These are phyloP conservation scores for Rostrohypoxylon terebratum DNA, from an alignment of 495 filamentous ascomycete genomes.

Conservation along the genomic window DNA sequence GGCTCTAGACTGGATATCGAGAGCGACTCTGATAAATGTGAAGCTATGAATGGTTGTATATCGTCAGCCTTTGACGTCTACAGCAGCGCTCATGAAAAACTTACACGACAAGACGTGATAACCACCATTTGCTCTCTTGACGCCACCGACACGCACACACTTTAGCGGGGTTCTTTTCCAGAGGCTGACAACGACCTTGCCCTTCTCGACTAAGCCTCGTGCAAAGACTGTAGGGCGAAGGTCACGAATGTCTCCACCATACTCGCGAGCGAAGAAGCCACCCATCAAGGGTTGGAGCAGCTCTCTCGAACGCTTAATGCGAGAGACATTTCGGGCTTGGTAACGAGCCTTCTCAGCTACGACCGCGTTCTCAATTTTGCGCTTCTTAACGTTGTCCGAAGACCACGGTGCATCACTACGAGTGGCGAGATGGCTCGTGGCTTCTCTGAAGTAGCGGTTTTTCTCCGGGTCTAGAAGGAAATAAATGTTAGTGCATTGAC, in stretches of 20 bases:
- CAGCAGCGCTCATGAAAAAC: conserved; percentile 20
- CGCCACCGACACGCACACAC: conserved; percentile 43
- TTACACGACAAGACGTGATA: conserved; percentile 50
- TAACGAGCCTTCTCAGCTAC: conserved; percentile 15
- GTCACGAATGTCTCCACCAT: conserved; percentile 37
- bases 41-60: not conserved
- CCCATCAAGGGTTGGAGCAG: conserved; percentile 39
- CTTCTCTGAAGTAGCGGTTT: conserved; percentile 63
- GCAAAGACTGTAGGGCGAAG: conserved; percentile 35
- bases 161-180: too few species aligned
- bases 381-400: conserved; percentile 53
- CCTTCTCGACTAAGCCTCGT: conserved; percentile 33
- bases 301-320: conserved; percentile 42
- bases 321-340: conserved; percentile 20
- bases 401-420: conserved; percentile 49
- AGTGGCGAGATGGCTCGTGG: conserved; percentile 53
- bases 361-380: conserved; percentile 43
- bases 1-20: conserved; percentile 34
- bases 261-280: conserved; percentile 47
- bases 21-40: not conserved
- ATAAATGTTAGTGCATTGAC: not conserved
- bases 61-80: not conserved
- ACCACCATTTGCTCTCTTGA: conserved; percentile 21
- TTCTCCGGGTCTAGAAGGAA: conserved; percentile 53
- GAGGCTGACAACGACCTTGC: not conserved